phyloP scores from a whole-genome alignment of 106 monocot species.

The Dendrobium nobile region DNA sequence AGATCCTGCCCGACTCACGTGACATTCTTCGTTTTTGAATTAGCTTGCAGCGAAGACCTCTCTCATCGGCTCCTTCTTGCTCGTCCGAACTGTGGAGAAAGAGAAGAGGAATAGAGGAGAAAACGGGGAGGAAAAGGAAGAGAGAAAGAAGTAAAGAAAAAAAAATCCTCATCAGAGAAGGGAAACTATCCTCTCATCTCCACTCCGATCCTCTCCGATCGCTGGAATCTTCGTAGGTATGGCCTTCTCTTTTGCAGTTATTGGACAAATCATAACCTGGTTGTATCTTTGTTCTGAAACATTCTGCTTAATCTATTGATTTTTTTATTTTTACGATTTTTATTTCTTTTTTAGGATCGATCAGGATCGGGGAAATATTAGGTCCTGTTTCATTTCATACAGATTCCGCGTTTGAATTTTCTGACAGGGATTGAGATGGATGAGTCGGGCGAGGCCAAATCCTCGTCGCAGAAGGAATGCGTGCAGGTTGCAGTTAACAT shows the following conservation, averaged over 20 bases:
- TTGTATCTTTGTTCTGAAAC: too few species aligned
- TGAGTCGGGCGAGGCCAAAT: slow-evolving; percentile 22
- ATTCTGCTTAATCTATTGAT: neutral
- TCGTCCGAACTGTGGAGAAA: neutral
- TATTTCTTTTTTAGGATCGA: neutral
- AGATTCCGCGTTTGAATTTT: neutral
- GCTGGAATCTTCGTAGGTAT: neutral
- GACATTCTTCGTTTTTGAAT: neutral
- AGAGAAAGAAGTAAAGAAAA: neutral
- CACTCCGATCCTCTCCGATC: neutral
- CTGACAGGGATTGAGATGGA: slow-evolving; percentile 38
- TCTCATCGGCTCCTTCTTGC: neutral
- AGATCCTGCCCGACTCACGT: neutral
- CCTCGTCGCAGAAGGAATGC: slow-evolving; percentile 39
- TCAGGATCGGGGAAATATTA: neutral
- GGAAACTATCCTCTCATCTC: neutral
- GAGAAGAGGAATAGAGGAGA: neutral
- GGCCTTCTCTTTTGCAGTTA: too few species aligned
- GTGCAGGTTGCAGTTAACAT: slow-evolving; percentile 91
- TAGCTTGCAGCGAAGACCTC: neutral
- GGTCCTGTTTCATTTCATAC: neutral
- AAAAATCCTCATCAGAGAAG: neutral
- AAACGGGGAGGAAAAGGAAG: neutral
- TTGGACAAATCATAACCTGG: neutral
- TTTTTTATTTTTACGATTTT: neutral